phyloP scores from a whole-genome alignment of 2,329 filamentous ascomycete genomes.

The Monilinia vaccinii-corymbosi region DNA sequence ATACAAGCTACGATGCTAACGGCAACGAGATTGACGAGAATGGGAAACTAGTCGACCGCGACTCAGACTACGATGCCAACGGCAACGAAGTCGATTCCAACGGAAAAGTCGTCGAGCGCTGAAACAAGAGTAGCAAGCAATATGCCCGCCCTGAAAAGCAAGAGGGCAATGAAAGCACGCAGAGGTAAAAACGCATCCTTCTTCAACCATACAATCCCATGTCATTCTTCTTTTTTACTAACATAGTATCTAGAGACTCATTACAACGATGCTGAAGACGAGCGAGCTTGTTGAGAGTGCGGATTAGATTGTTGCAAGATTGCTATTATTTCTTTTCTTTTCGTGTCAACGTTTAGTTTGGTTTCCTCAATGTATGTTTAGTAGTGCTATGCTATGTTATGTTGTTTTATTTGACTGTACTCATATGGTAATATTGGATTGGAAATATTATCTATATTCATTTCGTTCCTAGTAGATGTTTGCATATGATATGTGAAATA shows the following conservation, averaged over 20 bases:
- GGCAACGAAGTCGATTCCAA: not conserved
- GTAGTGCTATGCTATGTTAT: no score
- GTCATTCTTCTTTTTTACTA: not conserved
- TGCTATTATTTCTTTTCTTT: not conserved
- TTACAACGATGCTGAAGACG: not conserved
- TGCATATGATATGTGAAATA: not conserved
- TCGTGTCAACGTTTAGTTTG: not conserved
- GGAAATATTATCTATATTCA: not conserved
- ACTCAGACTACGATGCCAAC: not conserved
- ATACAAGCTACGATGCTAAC: not conserved
- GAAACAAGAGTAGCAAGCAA: not conserved
- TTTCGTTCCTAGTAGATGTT: no score
- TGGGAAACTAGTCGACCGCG: not conserved
- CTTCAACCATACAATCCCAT: not conserved
- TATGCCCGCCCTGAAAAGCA: not conserved
- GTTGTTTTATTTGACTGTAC: not conserved
- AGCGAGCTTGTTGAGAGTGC: not conserved
- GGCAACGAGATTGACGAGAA: not conserved
- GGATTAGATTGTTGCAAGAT: not conserved
- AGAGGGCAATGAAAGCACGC: not conserved
- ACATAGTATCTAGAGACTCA: not conserved
- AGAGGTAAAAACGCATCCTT: not conserved
- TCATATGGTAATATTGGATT: not conserved
- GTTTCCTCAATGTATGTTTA: not conserved
- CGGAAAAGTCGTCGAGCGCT: not conserved